Evolutionary conservation across 371 early-diverging fungal genomes (phyloP).

Genomic region (Globomyces sp.): DNA sequence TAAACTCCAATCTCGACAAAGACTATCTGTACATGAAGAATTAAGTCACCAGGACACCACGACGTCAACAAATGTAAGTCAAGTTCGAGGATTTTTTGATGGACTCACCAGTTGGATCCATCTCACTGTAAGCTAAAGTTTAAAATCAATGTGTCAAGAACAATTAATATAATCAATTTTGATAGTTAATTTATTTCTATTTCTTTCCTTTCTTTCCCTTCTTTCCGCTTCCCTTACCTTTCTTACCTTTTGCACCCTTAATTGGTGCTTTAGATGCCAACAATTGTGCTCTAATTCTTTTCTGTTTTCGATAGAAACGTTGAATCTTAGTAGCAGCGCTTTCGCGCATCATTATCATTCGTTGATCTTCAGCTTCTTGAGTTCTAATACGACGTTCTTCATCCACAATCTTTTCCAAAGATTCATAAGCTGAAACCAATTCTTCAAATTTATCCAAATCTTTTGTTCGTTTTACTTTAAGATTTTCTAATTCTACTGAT

Average conservation of each 20-base stretch:
- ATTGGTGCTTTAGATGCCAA: constrained; percentile 20
- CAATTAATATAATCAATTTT: no score
- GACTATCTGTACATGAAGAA: constrained; percentile 33
- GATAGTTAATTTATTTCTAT: background rate
- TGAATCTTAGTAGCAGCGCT: constrained; percentile 45
- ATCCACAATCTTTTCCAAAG: constrained; percentile 50
- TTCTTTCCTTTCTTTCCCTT: constrained; percentile 22
- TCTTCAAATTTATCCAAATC: constrained; percentile 57
- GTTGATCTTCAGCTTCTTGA: constrained; percentile 40
- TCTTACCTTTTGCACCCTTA: constrained; percentile 21
- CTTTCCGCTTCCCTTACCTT: constrained; percentile 18
- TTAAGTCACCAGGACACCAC: background rate
- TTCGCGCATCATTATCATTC: constrained; percentile 23
- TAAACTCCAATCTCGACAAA: constrained; percentile 35
- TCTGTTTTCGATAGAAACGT: constrained; percentile 42
- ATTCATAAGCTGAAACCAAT: constrained; percentile 49
- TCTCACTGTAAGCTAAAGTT: constrained; percentile 21
- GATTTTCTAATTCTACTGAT: constrained; percentile 42
- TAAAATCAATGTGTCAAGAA: background rate
- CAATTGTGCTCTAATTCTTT: constrained; percentile 13
- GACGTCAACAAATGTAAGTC: constrained; percentile 7
- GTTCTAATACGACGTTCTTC: constrained; percentile 42
- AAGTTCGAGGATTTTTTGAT: constrained; percentile 32
- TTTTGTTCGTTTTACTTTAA: constrained; percentile 43
- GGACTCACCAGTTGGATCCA: constrained; percentile 34